Evolutionary conservation across 208 protist genomes (phyloP), one percentile per base, ranked within the genome.

Genomic region (Leishmania aethiopica): DNA sequence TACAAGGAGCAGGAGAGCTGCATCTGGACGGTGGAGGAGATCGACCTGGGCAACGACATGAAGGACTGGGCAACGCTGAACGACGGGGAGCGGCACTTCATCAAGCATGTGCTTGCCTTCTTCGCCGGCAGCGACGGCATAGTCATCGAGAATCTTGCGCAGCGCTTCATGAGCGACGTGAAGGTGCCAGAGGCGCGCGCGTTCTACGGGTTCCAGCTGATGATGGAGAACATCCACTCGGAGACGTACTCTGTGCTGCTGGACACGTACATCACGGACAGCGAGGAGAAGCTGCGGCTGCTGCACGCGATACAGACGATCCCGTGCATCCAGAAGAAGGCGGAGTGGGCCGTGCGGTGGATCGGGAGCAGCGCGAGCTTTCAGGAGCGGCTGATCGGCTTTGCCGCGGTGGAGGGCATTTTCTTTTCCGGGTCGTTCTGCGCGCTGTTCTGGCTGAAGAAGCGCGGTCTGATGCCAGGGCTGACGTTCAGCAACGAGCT

Each of bases 371-470:
- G 45, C 0, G 82, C 79, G 32, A 96, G 95, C 75, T 99, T 99
- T 85, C 96, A 96, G 45, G 95, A 99, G 88, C 96, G 99, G 49
- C 91, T 99, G 55, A 91, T 99, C 8, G 99, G 98, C 3, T 99
- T 99, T 89, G 99, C 99, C 10, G 95, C 96, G 17, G 99, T 99
- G 25, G 99, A 99, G 88, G 99, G 99, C 87, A 99, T 99, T 85
- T 99, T 99, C 95, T 99, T 99, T 91, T 98, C 93, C 64, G 99
- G 99, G 60, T 98, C 93, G 42, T 99, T 99, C 93, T 99, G 99
- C 86, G 91, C 98, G 35, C 98, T 99, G 67, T 99, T 99, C 91
- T 99, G 99, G 99, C 86, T 99, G 66, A 99, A 99, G 98, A 99
- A 99, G 92, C 96, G 99, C 77, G 99, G 98, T 28, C 85, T 99